Evolutionary conservation across 2,329 filamentous ascomycete species (phyloP).

Genomic region (Botrytis fabae): DNA sequence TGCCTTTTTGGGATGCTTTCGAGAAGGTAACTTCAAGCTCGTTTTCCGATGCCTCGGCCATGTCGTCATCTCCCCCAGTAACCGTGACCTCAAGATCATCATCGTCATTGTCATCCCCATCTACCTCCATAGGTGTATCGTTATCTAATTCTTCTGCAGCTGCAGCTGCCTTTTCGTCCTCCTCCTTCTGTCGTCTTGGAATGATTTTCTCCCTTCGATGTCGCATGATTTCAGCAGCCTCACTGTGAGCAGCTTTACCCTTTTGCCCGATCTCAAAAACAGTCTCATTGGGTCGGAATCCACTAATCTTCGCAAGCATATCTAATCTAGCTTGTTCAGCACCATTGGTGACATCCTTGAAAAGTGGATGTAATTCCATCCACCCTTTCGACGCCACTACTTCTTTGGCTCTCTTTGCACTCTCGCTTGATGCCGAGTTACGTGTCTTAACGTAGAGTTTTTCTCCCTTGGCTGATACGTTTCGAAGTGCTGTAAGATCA

Average conservation of each 20-base stretch:
- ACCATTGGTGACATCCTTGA: constrained; percentile 66
- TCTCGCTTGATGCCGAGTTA: constrained; percentile 86
- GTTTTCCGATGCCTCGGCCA: constrained; percentile 59
- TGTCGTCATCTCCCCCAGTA: constrained; percentile 45
- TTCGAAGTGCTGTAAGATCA: constrained; percentile 70
- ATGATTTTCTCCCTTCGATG: constrained; percentile 69
- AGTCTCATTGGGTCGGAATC: constrained; percentile 86
- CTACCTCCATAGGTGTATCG: constrained; percentile 32
- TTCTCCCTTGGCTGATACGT: constrained; percentile 83
- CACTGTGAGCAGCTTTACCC: constrained; percentile 60
- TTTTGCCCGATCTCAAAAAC: constrained; percentile 91
- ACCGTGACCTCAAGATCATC: constrained; percentile 43
- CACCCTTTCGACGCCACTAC: constrained; percentile 70
- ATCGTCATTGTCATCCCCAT: constrained; percentile 44
- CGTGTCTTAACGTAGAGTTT: constrained; percentile 88
- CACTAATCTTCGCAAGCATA: constrained; percentile 86
- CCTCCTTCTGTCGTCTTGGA: constrained; percentile 48
- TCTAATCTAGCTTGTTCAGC: constrained; percentile 72
- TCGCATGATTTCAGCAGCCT: constrained; percentile 75
- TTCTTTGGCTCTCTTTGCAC: constrained; percentile 82
- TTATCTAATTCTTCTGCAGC: constrained; percentile 36
- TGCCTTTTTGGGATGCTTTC: constrained; percentile 54
- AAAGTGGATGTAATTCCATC: constrained; percentile 76
- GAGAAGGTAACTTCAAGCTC: constrained; percentile 72
- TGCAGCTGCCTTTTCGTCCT: constrained; percentile 45